These are phyloP conservation scores for Turnera subulata DNA, from an alignment of 345 rosid species.

Conservation along the genomic window DNA sequence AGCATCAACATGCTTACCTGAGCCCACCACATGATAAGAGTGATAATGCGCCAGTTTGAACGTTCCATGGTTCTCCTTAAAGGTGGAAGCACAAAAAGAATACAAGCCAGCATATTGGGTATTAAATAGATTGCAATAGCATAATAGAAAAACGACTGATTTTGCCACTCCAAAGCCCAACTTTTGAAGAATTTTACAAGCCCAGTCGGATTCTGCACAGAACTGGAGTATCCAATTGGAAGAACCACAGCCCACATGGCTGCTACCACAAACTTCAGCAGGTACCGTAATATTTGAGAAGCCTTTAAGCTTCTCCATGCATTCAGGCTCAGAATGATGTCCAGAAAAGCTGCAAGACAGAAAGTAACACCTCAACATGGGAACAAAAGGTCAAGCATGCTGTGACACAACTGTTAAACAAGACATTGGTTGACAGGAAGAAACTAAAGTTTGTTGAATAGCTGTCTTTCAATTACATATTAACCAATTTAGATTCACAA, in stretches of 20 bases:
- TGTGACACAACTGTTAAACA: too few species aligned
- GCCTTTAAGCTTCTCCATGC: conserved; percentile 85
- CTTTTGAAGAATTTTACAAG: conserved; percentile 59
- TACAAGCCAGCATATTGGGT: conserved; percentile 70
- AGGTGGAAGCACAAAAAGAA: conserved; percentile 71
- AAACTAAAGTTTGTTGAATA: too few species aligned
- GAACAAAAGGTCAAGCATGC: neutral
- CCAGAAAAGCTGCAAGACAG: conserved; percentile 60
- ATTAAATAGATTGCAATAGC: conserved; percentile 75
- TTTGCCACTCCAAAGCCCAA: conserved; percentile 63
- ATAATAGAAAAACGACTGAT: conserved; percentile 57
- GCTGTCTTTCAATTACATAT: too few species aligned
- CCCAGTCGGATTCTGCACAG: conserved; percentile 72
- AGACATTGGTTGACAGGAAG: too few species aligned
- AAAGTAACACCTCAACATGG: conserved; percentile 10
- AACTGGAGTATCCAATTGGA: conserved; percentile 70
- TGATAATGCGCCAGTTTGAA: conserved; percentile 70
- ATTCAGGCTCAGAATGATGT: conserved; percentile 69
- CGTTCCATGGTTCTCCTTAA: conserved; percentile 77
- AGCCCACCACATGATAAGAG: conserved; percentile 96
- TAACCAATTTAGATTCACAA: too few species aligned
- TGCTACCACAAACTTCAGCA: conserved; percentile 71
- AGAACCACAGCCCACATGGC: conserved; percentile 80
- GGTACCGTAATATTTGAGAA: conserved; percentile 72
- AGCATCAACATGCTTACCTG: conserved; percentile 53